A percentile compares a stretch with the other conserved stretches of the same genome.
Conservation (phyloP, 176 grass and related monocot species). For the Musa acuminata region DNA sequence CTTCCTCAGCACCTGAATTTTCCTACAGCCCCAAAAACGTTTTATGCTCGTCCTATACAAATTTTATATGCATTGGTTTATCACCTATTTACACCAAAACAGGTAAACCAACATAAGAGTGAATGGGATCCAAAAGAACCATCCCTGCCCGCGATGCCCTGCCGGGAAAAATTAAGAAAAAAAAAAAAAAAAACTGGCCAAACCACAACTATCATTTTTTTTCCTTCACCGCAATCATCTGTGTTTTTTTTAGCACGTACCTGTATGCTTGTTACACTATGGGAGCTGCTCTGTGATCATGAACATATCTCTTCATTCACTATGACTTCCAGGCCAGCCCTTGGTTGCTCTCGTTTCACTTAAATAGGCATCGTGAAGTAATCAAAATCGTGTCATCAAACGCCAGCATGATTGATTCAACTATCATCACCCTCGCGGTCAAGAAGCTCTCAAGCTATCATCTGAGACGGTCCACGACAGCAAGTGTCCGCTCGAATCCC, state of each 20-base stretch:
- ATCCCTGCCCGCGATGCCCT: not conserved
- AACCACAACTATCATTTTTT: not conserved
- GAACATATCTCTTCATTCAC: not conserved
- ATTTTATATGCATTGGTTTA: constrained; percentile 11
- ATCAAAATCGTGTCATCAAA: not conserved
- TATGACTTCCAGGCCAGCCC: not conserved
- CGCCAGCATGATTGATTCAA: not conserved
- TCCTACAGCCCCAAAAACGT: not conserved
- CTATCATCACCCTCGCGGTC: not conserved
- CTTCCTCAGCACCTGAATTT: constrained; percentile 16
- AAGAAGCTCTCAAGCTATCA: constrained; percentile 67
- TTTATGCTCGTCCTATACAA: constrained; percentile 23
- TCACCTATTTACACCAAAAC: constrained; percentile 29
- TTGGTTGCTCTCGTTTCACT: not conserved
- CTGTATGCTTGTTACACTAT: not conserved
- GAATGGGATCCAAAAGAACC: not conserved
- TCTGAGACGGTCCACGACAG: constrained; percentile 88
- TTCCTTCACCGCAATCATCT: not conserved
- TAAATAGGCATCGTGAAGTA: not conserved
- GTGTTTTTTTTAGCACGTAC: not conserved
- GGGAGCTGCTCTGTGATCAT: not conserved
- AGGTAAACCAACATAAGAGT: constrained; percentile 18
- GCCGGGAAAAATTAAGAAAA: too few relatives aligned
- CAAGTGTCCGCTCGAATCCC: constrained; percentile 61
- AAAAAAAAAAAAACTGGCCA: not conserved